Evolutionary conservation across 306 rosid species (phyloP).

Genomic region (Dryas octopetala): DNA sequence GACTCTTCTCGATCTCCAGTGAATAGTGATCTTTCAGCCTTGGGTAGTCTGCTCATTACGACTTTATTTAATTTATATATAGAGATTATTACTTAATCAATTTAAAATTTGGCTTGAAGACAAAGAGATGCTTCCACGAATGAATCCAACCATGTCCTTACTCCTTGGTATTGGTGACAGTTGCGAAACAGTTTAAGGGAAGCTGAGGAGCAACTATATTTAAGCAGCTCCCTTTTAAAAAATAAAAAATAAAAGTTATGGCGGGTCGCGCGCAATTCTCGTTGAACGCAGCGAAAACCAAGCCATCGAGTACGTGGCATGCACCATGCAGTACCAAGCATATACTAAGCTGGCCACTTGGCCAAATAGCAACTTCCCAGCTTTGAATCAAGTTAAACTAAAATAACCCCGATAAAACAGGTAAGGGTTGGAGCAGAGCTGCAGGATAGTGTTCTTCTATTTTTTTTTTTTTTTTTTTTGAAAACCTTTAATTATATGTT

Average conservation of each 20-base stretch:
- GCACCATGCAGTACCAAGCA: not conserved
- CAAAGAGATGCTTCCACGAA: slow-evolving; percentile 27
- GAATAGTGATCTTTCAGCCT: too few relatives aligned
- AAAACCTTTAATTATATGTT: not conserved
- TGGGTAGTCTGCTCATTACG: too few relatives aligned
- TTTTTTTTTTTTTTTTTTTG: too few relatives aligned
- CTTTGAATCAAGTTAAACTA: not conserved
- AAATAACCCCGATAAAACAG: not conserved
- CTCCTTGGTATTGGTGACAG: slow-evolving; percentile 11
- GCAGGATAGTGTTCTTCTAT: not conserved
- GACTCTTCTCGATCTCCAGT: too few relatives aligned
- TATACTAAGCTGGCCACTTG: too few relatives aligned
- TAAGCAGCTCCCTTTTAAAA: not conserved
- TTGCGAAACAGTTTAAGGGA: slow-evolving; percentile 3
- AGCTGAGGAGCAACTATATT: not conserved
- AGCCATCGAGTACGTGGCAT: not conserved
- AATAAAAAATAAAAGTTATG: not conserved
- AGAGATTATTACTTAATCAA: not conserved
- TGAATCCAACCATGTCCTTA: slow-evolving; percentile 25
- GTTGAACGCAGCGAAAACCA: not conserved
- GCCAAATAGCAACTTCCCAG: not conserved
- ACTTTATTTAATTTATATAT: not conserved
- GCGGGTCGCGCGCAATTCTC: not conserved
- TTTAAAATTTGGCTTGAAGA: not conserved
- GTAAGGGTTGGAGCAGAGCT: not conserved